phyloP scores from a whole-genome alignment of 179 eudicot genomes.

The Corrigiola litoralis region DNA sequence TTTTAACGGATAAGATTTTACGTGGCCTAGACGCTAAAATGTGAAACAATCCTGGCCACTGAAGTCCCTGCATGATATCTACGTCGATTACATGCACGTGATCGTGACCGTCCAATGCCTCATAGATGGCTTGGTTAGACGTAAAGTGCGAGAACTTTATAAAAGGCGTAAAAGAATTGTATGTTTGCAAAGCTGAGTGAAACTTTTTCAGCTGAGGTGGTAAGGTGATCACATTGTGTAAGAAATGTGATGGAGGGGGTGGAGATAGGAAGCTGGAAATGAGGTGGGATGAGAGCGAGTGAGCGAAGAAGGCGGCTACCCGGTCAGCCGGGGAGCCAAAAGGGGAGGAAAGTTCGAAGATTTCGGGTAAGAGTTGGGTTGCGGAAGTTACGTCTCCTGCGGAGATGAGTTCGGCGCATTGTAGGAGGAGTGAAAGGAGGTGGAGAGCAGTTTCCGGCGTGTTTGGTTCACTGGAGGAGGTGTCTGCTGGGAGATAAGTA shows the following conservation, averaged over 20 bases:
- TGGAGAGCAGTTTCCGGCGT: constrained; percentile 16
- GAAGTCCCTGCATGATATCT: constrained; percentile 62
- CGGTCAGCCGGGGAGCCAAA: constrained; percentile 45
- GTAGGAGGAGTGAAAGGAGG: constrained; percentile 38
- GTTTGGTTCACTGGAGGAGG: background rate
- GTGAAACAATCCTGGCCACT: constrained; percentile 66
- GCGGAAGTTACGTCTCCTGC: constrained; percentile 29
- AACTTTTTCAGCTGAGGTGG: constrained; percentile 13
- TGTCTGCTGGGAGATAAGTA: background rate
- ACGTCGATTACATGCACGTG: constrained; percentile 46
- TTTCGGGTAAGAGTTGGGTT: constrained; percentile 30
- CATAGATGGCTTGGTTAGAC: constrained; percentile 55
- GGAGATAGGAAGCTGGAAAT: constrained; percentile 28
- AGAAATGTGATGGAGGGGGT: background rate
- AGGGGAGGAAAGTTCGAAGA: constrained; percentile 41
- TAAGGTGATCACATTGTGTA: too few species aligned
- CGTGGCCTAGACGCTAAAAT: constrained; percentile 40
- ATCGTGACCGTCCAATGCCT: constrained; percentile 37
- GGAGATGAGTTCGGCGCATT: constrained; percentile 48
- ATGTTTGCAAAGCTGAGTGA: constrained; percentile 42
- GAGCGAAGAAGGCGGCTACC: constrained; percentile 49
- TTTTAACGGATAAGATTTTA: constrained; percentile 25
- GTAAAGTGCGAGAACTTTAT: constrained; percentile 62
- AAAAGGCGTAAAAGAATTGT: constrained; percentile 40
- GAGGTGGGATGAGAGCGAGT: constrained; percentile 35